A percentile compares a stretch with the other conserved stretches of the same genome.
phyloP scores from a whole-genome alignment of 2,329 filamentous ascomycete genomes.

The Fusarium praegraminearum region DNA sequence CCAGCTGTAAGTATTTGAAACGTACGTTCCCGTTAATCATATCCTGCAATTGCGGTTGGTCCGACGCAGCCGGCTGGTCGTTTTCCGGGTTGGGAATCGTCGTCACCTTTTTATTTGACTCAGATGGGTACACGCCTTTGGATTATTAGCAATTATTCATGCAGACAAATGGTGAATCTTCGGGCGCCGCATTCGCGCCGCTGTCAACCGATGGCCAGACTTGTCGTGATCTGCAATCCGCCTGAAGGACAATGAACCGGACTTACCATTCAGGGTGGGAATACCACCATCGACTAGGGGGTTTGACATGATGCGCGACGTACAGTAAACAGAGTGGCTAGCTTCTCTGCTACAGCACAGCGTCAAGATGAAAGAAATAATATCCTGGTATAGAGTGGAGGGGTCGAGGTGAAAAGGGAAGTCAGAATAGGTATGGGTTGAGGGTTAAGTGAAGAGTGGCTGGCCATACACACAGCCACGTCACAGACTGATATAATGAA shows the following conservation, averaged over 20 bases:
- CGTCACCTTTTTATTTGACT: conserved; percentile 42
- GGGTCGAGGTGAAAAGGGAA: conserved; percentile 4
- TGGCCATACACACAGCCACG: conserved; percentile 29
- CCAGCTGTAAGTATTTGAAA: background rate
- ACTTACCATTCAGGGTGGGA: conserved; percentile 39
- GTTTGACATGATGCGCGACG: conserved; percentile 36
- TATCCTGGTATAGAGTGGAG: conserved; percentile 20
- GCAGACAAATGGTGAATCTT: background rate
- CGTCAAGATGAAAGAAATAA: conserved; percentile 4
- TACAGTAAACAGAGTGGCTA: background rate
- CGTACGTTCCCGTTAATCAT: conserved; percentile 22
- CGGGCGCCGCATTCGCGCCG: background rate
- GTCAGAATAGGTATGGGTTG: conserved; percentile 21
- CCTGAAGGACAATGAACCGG: conserved; percentile 4
- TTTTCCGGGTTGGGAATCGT: conserved; percentile 37
- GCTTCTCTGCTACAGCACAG: background rate
- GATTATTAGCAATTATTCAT: conserved; percentile 24
- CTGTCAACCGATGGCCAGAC: background rate
- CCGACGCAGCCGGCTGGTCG: conserved; percentile 26
- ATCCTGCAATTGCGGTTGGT: conserved; percentile 16
- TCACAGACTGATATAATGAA: conserved; percentile 13
- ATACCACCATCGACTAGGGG: conserved; percentile 15
- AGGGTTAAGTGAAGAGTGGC: background rate
- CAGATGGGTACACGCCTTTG: conserved; percentile 14
- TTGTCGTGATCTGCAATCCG: background rate